phyloP scores from a whole-genome alignment of 805 yeast species.

The Nakazawaea ernobii region DNA sequence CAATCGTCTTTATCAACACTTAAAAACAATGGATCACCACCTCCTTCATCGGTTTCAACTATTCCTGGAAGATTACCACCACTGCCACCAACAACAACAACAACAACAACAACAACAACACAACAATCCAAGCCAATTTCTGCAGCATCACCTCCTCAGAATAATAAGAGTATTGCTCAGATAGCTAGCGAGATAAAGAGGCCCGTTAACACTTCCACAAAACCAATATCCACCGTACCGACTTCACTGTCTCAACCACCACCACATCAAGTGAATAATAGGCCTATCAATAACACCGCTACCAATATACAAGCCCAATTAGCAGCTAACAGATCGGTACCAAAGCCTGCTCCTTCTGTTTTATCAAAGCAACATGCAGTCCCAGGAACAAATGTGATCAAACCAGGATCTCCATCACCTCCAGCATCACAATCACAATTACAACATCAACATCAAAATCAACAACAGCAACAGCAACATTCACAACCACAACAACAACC shows the following conservation, averaged over 20 bases:
- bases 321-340: conserved; percentile 34
- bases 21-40: not conserved
- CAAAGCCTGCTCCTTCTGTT: conserved; percentile 18
- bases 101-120: too few species aligned
- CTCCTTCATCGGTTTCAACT: not conserved
- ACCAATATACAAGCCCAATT: conserved; percentile 36
- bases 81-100: too few species aligned
- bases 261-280: not conserved
- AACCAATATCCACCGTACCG: not conserved
- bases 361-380: conserved; percentile 9
- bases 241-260: not conserved
- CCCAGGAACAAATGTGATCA: not conserved
- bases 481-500: conserved; percentile 22
- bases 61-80: not conserved
- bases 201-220: conserved; percentile 20
- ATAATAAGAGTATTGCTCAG: conserved; percentile 29
- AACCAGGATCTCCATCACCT: not conserved
- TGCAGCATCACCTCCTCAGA: conserved; percentile 2
- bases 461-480: conserved; percentile 10
- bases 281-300: conserved; percentile 1
- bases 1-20: not conserved
- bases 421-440: not conserved
- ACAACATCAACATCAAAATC: conserved; percentile 3
- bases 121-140: conserved; percentile 4
- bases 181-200: conserved; percentile 29